A percentile compares a stretch with the other conserved stretches of the same genome.
Conservation (phyloP, 495 filamentous ascomycete genomes). For the Tuber melanosporum region DNA sequence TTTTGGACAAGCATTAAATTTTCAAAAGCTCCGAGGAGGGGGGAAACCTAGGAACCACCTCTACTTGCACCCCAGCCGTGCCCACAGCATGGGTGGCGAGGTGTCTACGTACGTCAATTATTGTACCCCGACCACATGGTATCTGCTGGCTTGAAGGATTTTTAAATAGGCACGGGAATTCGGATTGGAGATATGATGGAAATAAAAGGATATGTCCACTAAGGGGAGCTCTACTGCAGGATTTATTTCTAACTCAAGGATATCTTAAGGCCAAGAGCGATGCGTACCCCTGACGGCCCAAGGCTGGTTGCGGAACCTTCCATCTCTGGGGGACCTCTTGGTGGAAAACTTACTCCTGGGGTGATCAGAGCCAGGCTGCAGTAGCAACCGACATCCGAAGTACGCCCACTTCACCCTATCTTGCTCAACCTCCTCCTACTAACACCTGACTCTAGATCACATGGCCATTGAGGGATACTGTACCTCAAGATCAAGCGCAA, state of each 20-base stretch:
- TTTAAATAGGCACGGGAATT: slow-evolving; percentile 40
- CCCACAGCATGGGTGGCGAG: slow-evolving; percentile 52
- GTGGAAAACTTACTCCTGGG: slow-evolving; percentile 43
- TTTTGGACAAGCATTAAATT: slow-evolving; percentile 3
- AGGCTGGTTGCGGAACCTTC: slow-evolving; percentile 48
- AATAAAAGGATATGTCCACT: slow-evolving; percentile 44
- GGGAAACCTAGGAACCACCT: slow-evolving; percentile 39
- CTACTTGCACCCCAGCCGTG: slow-evolving; percentile 47
- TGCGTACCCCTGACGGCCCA: slow-evolving; percentile 47
- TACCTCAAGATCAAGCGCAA: slow-evolving; percentile 28
- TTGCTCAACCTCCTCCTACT: background rate
- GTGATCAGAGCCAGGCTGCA: slow-evolving; percentile 47
- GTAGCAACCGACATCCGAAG: slow-evolving; percentile 46
- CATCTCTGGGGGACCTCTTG: slow-evolving; percentile 46
- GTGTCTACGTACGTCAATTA: slow-evolving; percentile 53
- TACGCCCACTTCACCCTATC: slow-evolving; percentile 6
- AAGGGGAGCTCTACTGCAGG: background rate
- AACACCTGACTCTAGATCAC: slow-evolving; percentile 38
- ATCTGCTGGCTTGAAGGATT: slow-evolving; percentile 49
- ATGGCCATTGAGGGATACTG: slow-evolving; percentile 54
- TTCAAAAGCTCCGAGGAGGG: slow-evolving; percentile 52
- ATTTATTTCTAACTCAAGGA: background rate
- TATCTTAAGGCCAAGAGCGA: slow-evolving; percentile 45
- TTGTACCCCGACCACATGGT: slow-evolving; percentile 56
- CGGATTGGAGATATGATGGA: slow-evolving; percentile 48